Percentiles rank a stretch among this genome's conserved stretches.
Evolutionary conservation across 116 monocot species (phyloP).

Genomic region (Trichopus zeylanicus): DNA sequence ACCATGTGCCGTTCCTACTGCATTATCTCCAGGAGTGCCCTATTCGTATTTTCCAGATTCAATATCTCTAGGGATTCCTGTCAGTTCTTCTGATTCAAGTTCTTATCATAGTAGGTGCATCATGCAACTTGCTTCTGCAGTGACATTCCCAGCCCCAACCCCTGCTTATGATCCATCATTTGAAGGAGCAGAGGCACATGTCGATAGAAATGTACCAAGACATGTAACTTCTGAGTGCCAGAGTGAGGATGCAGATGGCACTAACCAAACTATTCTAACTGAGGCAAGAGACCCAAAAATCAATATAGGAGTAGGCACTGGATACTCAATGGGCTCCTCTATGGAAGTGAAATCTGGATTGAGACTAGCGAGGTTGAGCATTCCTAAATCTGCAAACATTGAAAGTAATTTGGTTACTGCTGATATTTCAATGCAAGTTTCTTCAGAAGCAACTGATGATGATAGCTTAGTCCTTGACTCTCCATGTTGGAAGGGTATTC

Average conservation of each 20-base stretch:
- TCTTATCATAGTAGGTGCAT: constrained; percentile 23
- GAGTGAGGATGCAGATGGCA: background rate
- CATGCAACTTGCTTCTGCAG: constrained; percentile 23
- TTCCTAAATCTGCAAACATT: constrained; percentile 7
- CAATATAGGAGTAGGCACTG: background rate
- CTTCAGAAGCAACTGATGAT: constrained; percentile 38
- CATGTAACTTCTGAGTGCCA: background rate
- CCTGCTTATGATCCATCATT: constrained; percentile 6
- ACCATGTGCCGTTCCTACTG: constrained; percentile 2
- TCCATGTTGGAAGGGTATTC: constrained; percentile 82
- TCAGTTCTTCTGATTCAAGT: constrained; percentile 4
- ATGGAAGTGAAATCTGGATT: constrained; percentile 10
- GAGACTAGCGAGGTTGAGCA: constrained; percentile 7
- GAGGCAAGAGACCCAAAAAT: constrained; percentile 3
- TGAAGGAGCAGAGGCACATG: background rate
- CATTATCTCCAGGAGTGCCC: constrained; percentile 1
- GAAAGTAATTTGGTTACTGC: constrained; percentile 7
- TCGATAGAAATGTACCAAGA: background rate
- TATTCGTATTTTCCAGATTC: constrained; percentile 12
- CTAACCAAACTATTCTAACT: background rate
- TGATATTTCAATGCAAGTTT: constrained; percentile 16
- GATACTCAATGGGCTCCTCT: constrained; percentile 5
- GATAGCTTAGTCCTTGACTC: constrained; percentile 52
- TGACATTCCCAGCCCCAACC: constrained; percentile 8
- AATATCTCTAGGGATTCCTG: constrained; percentile 8